Base-by-base conservation (phyloP, 345 rosid genomes). In the Linum trigynum region DNA sequence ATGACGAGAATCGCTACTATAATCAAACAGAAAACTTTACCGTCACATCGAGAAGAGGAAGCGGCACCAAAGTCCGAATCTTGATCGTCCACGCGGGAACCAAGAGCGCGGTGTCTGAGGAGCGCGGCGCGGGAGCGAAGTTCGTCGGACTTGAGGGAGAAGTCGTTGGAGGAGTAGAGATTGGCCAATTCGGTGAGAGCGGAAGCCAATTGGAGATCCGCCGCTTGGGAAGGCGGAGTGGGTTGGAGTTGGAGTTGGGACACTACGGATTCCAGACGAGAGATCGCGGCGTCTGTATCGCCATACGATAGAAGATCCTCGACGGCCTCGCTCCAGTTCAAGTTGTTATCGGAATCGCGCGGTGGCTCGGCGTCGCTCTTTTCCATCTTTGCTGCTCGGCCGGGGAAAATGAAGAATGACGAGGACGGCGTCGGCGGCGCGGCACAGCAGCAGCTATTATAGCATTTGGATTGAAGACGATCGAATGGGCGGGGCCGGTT, bases 61-160 rank as follows among this genome's bases (percentile, higher is more conserved):
- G 53, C 65, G 57, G 36, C 4, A 67, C 36, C 37, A 15, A 55
- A 40, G 38, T 61, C 23, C 4, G 43, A 60, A 43, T 55, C 59
- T 39, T 68, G 67, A 50, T 60, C 73, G 38, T 50, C 32, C 32
- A 23, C 32, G 32, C 32, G 32, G 71, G 23, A 64, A 63, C 10
- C 61, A 69, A 40, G 70, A 7, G 82, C 76, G 0, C 77, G 84
- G 42, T 73, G 84, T 57, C 77, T 82, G 61, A 88, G 67, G 66
- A 77, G 61, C 10, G 86, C 70, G 71, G 91, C 86, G 53, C 92
- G 92, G 57, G 83, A 57, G 61, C 72, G 81, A 16, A 84, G 79
- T 37, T 86, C 76, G 38, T 89, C 96, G 70, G 91, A 76, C 78
- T 89, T 89, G 68, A 92, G 86, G 39, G 96, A 86, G 72, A 86